These are phyloP conservation scores for Xylariales sp. DNA, from an alignment of 2,329 filamentous ascomycete genomes.

Conservation along the genomic window DNA sequence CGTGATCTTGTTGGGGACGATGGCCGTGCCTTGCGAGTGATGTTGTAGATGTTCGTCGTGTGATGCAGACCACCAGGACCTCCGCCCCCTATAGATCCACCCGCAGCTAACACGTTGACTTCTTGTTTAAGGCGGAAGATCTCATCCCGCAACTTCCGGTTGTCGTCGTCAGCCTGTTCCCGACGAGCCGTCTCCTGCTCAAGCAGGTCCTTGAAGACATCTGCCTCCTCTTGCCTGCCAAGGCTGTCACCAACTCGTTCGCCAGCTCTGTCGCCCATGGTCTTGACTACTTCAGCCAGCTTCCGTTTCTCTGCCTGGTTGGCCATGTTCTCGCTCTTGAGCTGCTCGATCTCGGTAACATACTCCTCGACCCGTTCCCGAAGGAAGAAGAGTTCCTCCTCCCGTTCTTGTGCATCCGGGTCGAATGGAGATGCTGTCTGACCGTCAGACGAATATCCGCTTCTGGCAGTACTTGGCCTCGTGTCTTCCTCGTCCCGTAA, in stretches of 20 bases:
- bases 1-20: slow-evolving; percentile 41
- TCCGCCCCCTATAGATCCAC: slow-evolving; percentile 6
- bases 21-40: slow-evolving; percentile 49
- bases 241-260: slow-evolving; percentile 41
- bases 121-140: slow-evolving; percentile 67
- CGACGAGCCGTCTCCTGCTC: slow-evolving; percentile 86
- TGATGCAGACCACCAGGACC: slow-evolving; percentile 43
- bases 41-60: slow-evolving; percentile 64
- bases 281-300: slow-evolving; percentile 72
- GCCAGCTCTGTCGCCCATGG: slow-evolving; percentile 41
- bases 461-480: slow-evolving; percentile 55
- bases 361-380: slow-evolving; percentile 83
- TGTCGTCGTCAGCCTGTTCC: slow-evolving; percentile 88
- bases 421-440: slow-evolving; percentile 52
- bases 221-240: slow-evolving; percentile 59
- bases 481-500: slow-evolving; percentile 59
- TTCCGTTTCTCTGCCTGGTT: slow-evolving; percentile 83
- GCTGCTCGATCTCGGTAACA: slow-evolving; percentile 75
- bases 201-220: slow-evolving; percentile 92
- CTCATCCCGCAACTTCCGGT: slow-evolving; percentile 78
- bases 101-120: slow-evolving; percentile 28
- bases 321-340: slow-evolving; percentile 71
- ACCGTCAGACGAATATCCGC: slow-evolving; percentile 52
- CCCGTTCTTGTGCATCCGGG: slow-evolving; percentile 61
- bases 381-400: slow-evolving; percentile 81